A percentile compares a stretch with the other conserved stretches of the same genome.
These are phyloP conservation scores for Puccinia brachypodii DNA, from an alignment of 1,284 basidiomycete genomes.

Conservation along the genomic window DNA sequence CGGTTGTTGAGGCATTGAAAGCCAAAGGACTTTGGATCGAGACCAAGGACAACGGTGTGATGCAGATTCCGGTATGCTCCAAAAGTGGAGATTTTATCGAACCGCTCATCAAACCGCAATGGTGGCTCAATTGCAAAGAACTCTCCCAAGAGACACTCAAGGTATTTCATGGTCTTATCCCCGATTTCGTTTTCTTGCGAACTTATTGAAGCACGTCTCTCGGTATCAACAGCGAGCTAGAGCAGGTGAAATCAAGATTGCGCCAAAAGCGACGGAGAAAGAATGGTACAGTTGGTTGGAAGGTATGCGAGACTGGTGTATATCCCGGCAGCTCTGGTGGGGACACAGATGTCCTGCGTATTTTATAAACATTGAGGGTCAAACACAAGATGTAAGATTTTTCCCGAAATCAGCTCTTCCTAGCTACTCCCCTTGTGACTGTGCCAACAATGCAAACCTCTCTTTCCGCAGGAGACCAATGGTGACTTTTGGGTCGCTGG, in stretches of 20 bases:
- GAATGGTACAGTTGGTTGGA: slow-evolving; percentile 99
- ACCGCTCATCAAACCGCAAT: slow-evolving; percentile 93
- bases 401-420: background rate
- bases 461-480: slow-evolving; percentile 63
- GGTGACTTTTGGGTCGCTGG: slow-evolving; percentile 90
- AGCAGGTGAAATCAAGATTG: slow-evolving; percentile 79
- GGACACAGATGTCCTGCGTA: slow-evolving; percentile 96
- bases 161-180: slow-evolving; percentile 59
- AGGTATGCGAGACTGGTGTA: slow-evolving; percentile 97
- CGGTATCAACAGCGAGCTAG: slow-evolving; percentile 72
- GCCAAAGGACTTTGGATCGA: slow-evolving; percentile 84
- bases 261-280: slow-evolving; percentile 79
- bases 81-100: slow-evolving; percentile 97
- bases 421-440: background rate
- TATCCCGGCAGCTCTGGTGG: slow-evolving; percentile 99
- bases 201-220: too few relatives aligned
- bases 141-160: slow-evolving; percentile 86
- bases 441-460: background rate
- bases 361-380: slow-evolving; percentile 81
- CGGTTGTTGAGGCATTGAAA: slow-evolving; percentile 80
- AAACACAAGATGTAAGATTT: slow-evolving; percentile 69
- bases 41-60: slow-evolving; percentile 83
- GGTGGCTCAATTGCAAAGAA: slow-evolving; percentile 96
- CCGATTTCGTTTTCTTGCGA: background rate
- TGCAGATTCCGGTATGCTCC: slow-evolving; percentile 90